Conservation (phyloP, 192 early-diverging fungal genomes). For the Backusella morwellensis region DNA sequence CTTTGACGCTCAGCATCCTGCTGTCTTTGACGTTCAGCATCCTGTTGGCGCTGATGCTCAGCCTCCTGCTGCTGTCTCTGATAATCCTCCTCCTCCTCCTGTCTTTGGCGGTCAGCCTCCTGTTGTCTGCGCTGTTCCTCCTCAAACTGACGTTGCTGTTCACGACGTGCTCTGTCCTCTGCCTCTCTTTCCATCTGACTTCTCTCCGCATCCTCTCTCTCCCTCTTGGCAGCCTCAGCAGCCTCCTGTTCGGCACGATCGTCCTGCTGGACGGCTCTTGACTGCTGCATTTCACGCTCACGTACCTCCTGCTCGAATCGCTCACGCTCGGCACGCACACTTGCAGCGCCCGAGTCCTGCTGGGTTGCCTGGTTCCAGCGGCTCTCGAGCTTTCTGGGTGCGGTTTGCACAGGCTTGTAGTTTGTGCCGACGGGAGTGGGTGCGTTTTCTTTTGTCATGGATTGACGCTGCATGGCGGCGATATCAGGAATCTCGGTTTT, state of each 20-base stretch:
- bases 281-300: constrained; percentile 25
- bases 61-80: constrained; percentile 30
- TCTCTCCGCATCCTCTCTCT: constrained; percentile 11
- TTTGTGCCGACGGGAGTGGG: constrained; percentile 34
- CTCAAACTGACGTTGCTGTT: constrained; percentile 18
- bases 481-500: constrained; percentile 60
- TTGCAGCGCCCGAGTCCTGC: constrained; percentile 18
- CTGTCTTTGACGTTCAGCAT: constrained; percentile 20
- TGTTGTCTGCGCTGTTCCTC: constrained; percentile 20
- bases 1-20: constrained; percentile 25
- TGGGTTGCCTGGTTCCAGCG: constrained; percentile 22
- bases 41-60: constrained; percentile 36
- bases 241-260: constrained; percentile 15
- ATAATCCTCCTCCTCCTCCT: constrained; percentile 25
- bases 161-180: background rate
- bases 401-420: constrained; percentile 39
- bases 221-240: constrained; percentile 14
- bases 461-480: constrained; percentile 45
- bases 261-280: background rate
- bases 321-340: constrained; percentile 32
- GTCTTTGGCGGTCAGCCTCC: constrained; percentile 21
- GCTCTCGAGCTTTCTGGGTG: constrained; percentile 29
- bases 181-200: constrained; percentile 30
- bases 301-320: constrained; percentile 26
- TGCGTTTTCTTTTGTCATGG: constrained; percentile 43